phyloP scores from a whole-genome alignment of 73 alveolate genomes.

The Tetrahymena thermophila region DNA sequence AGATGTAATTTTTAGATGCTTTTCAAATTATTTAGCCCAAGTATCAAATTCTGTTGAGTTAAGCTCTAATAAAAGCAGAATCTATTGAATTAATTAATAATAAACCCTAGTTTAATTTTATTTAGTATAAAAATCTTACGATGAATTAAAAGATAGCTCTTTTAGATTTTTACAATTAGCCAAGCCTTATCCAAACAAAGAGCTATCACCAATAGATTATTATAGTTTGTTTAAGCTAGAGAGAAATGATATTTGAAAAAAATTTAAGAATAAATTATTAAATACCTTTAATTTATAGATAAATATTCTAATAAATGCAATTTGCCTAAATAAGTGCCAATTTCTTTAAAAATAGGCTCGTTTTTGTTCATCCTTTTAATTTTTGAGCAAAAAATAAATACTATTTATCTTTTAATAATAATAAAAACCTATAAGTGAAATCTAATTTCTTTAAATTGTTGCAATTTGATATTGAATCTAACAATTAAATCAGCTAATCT shows the following conservation, averaged over 20 bases:
- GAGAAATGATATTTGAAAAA: neutral
- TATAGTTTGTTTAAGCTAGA: neutral
- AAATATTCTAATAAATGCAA: neutral
- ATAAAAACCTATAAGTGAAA: neutral
- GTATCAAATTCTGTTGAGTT: neutral
- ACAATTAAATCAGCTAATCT: neutral
- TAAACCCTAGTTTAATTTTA: no score
- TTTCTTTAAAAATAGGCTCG: neutral
- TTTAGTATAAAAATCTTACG: neutral
- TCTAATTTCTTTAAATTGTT: neutral
- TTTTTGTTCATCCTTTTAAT: neutral
- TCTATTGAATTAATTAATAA: neutral
- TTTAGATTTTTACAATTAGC: neutral
- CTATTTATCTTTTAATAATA: neutral
- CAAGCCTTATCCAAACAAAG: neutral
- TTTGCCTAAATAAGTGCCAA: neutral
- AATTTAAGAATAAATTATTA: neutral
- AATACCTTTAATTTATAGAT: neutral
- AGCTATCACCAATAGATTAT: neutral
- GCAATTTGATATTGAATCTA: neutral
- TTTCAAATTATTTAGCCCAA: neutral
- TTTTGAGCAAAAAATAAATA: neutral
- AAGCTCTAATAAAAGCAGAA: neutral
- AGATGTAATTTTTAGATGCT: neutral
- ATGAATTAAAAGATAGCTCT: neutral